Base-by-base conservation (phyloP, 306 rosid species). In the Carpinus fangiana region DNA sequence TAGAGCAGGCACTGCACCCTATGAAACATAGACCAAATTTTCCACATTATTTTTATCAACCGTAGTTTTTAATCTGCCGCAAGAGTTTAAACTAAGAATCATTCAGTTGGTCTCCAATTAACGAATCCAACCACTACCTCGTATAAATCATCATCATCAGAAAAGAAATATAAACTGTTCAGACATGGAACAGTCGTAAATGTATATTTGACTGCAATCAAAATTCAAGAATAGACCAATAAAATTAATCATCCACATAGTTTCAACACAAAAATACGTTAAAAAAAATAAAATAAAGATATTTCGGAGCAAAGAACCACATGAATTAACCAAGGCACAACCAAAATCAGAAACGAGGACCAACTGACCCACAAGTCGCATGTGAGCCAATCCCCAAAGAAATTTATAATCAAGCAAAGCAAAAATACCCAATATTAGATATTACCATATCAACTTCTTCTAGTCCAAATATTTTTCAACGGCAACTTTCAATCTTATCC, bases 401-500 rank as follows among this genome's bases (percentile, higher is more conserved):
- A 67, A 26, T 20, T 74, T 56, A 67, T 75, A 65, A 57, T 8
- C 5, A 57, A 57, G 65, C 66, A 13, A 75, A 54, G 36, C 70
- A 66, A 81, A 81, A 34, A 43, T 70, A 74, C 57, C 73, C 78
- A 73, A 72, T 74, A 72, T 74, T 10, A 20, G 9, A 59, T 69
- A 45, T 64, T 59, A 4, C 38, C 65, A 4, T 18, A 67, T 17
- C 46, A 10, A 36, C 50, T 17, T 45, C 48, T 65, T 66, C 50
- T 26, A 18, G 75, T 62, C 68, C 74, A 82, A 41, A 81, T 57
- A 73, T 10, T 53, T 64, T 41, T 48, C 67, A 4, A 34, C 4
- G 34, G 48, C 46, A 52, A 79, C 17, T 61, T 4, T 46, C 53
- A 20, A 61, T 56, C 64, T 60, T 62, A 72, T 79, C 67, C 78